Percentiles rank a stretch among this genome's conserved stretches.
Conservation (phyloP, 2,329 filamentous ascomycete species). For the Metarhizium album region DNA sequence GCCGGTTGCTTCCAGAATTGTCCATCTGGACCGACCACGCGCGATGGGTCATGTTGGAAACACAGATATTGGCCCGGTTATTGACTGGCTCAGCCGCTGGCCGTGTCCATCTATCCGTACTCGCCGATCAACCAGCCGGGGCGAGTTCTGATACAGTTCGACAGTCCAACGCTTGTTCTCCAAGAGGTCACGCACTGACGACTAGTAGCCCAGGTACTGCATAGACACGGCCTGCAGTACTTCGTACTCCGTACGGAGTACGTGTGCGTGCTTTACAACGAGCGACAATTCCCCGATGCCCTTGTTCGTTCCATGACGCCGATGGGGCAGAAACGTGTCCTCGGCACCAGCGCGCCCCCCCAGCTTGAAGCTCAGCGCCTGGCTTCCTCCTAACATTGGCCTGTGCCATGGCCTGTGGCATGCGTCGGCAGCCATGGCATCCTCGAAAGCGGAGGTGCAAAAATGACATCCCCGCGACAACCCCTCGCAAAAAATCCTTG, state of each 20-base stretch:
- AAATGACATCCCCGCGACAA: background rate
- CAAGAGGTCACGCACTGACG: too few relatives aligned
- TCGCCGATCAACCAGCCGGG: too few relatives aligned
- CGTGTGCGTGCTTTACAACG: too few relatives aligned
- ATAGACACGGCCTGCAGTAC: background rate
- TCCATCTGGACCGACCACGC: background rate
- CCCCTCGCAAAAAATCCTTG: too few relatives aligned
- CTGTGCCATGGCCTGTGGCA: background rate
- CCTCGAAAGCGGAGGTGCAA: background rate
- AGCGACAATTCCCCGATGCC: background rate
- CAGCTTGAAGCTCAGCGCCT: background rate
- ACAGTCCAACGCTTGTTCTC: too few relatives aligned
- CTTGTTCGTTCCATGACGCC: background rate
- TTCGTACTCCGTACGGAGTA: background rate
- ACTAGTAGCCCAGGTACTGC: too few relatives aligned
- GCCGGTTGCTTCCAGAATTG: slow-evolving; percentile 2
- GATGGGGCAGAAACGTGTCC: background rate
- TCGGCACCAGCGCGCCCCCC: background rate
- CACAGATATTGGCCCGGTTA: background rate
- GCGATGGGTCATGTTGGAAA: background rate
- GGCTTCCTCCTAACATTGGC: background rate
- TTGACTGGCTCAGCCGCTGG: too few relatives aligned
- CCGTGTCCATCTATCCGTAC: background rate
- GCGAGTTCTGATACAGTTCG: too few relatives aligned
- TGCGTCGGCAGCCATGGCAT: background rate